Conservation (phyloP, 345 rosid genomes). For the Gossypium rotundifolium region DNA sequence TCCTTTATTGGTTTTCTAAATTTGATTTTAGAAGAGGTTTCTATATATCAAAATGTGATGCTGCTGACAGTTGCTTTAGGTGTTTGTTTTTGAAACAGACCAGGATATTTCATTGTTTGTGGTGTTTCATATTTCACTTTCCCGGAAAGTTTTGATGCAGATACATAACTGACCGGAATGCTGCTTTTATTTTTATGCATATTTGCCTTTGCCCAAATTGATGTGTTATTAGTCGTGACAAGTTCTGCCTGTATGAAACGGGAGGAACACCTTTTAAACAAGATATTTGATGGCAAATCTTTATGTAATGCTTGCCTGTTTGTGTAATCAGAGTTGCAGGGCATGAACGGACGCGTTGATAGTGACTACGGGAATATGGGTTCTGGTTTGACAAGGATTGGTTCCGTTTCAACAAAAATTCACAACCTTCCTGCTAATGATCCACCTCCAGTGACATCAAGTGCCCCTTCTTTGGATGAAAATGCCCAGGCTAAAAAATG, state of each 20-base stretch:
- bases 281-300: not conserved
- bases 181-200: no score
- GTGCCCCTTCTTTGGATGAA: slow-evolving; percentile 34
- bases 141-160: no score
- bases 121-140: not conserved
- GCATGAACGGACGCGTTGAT: slow-evolving; percentile 41
- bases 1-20: not conserved
- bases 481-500: slow-evolving; percentile 54
- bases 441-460: slow-evolving; percentile 28
- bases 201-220: no score
- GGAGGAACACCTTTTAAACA: not conserved
- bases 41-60: not conserved
- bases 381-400: slow-evolving; percentile 25
- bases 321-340: slow-evolving; percentile 54
- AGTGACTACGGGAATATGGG: slow-evolving; percentile 42
- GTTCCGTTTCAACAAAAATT: slow-evolving; percentile 33
- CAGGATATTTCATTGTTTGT: not conserved
- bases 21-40: not conserved
- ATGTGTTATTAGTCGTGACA: no score
- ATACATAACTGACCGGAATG: no score
- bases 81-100: not conserved
- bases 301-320: slow-evolving; percentile 5
- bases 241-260: no score
- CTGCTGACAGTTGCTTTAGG: not conserved
- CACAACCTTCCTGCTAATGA: slow-evolving; percentile 28